Conservation (phyloP, 179 eudicot genomes). For the Nepenthes alata region DNA sequence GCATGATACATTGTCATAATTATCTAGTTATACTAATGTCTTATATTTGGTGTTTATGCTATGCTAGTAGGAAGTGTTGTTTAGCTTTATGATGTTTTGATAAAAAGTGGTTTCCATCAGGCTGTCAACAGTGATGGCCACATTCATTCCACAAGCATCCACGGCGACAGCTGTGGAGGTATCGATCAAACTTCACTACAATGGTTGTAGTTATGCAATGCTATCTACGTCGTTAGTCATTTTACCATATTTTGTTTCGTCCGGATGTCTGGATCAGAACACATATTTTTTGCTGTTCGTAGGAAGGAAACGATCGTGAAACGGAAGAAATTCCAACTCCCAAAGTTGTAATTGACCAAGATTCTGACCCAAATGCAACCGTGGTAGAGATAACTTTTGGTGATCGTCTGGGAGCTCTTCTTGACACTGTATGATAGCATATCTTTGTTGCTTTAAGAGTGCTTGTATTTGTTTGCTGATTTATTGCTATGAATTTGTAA, state of each 20-base stretch:
- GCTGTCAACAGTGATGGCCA: slow-evolving; percentile 24
- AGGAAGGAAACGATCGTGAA: slow-evolving; percentile 58
- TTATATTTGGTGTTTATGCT: background rate
- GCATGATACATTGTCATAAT: too few relatives aligned
- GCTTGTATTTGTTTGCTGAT: background rate
- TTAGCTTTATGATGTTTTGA: background rate
- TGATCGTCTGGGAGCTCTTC: slow-evolving; percentile 86
- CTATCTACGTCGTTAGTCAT: background rate
- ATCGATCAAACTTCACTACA: slow-evolving; percentile 4
- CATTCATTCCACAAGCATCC: slow-evolving; percentile 45
- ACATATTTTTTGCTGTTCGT: background rate
- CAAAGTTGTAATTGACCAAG: slow-evolving; percentile 77
- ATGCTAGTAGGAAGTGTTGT: background rate
- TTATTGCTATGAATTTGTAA: too few relatives aligned
- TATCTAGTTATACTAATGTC: too few relatives aligned
- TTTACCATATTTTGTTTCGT: background rate
- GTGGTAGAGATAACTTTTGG: slow-evolving; percentile 91
- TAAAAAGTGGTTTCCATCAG: slow-evolving; percentile 25
- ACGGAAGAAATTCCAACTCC: slow-evolving; percentile 66
- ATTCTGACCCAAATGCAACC: slow-evolving; percentile 80
- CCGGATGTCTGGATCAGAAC: background rate
- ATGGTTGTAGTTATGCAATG: too few relatives aligned
- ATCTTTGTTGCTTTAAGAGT: background rate
- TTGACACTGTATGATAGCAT: slow-evolving; percentile 66
- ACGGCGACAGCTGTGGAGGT: slow-evolving; percentile 70